Evolutionary conservation across 257 asterid genomes (phyloP).

Genomic region (Solanum clarkiae): DNA sequence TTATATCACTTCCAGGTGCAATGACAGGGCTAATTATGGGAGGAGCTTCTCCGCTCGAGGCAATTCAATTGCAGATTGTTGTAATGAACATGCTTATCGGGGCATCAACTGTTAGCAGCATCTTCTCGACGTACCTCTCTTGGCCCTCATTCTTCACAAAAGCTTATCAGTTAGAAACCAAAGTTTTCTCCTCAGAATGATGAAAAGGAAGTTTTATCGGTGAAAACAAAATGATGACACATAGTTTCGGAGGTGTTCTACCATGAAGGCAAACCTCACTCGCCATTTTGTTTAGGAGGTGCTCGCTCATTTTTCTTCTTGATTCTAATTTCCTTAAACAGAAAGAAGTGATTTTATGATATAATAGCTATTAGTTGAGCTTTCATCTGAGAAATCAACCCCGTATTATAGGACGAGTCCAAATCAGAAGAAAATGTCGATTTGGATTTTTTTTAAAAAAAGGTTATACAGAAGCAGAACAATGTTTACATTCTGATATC

Average conservation of each 20-base stretch:
- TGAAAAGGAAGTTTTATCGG: background rate
- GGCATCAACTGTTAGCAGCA: conserved; percentile 80
- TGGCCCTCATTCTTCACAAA: conserved; percentile 95
- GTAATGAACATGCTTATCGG: conserved; percentile 92
- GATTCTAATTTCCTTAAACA: background rate
- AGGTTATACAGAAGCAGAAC: background rate
- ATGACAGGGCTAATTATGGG: conserved; percentile 98
- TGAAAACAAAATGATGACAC: background rate
- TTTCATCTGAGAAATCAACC: background rate
- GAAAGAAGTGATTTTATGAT: background rate
- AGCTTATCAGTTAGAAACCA: conserved; percentile 63
- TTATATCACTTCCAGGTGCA: conserved; percentile 90
- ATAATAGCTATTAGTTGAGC: background rate
- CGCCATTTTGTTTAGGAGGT: too few species aligned
- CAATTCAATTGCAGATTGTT: conserved; percentile 76
- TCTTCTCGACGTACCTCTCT: conserved; percentile 62
- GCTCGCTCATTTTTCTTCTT: background rate
- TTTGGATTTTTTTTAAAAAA: background rate
- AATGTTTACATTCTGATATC: background rate
- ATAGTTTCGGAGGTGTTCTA: too few species aligned
- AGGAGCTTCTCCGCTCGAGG: conserved; percentile 89
- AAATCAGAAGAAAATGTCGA: background rate
- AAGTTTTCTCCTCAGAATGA: conserved; percentile 54
- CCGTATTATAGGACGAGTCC: background rate
- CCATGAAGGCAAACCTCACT: too few species aligned